A percentile compares a stretch with the other conserved stretches of the same genome.
These are phyloP conservation scores for Alternaria postmessia DNA, from an alignment of 2,329 filamentous ascomycete species.

Conservation along the genomic window DNA sequence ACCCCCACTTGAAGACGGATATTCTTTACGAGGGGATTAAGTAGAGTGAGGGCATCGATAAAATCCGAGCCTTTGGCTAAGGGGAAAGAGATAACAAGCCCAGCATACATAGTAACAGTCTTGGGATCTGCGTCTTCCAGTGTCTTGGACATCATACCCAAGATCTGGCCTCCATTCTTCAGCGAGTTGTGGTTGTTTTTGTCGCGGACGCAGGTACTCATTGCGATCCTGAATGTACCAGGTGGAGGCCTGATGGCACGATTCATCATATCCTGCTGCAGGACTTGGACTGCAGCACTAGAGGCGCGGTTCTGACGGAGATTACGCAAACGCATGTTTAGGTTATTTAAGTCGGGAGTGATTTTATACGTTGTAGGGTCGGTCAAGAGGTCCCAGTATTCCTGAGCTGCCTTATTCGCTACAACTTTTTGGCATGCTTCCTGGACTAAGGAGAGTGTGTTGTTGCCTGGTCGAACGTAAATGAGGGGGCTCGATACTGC, in stretches of 20 bases:
- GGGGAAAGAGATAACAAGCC: constrained; percentile 39
- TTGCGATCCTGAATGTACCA: constrained; percentile 74
- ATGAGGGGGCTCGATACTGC: constrained; percentile 43
- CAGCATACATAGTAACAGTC: constrained; percentile 40
- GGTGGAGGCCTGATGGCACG: constrained; percentile 39
- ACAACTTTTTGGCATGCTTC: constrained; percentile 68
- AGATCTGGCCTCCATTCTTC: constrained; percentile 68
- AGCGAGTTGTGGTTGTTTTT: constrained; percentile 77
- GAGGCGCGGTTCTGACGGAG: constrained; percentile 73
- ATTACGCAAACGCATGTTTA: constrained; percentile 71
- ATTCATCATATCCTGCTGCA: constrained; percentile 53
- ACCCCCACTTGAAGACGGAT: constrained; percentile 43
- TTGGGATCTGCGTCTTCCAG: constrained; percentile 44
- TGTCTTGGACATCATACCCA: constrained; percentile 57
- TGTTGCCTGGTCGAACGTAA: constrained; percentile 60
- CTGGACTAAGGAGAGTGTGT: constrained; percentile 73
- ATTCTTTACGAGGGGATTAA: constrained; percentile 37
- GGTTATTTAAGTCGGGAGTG: constrained; percentile 75
- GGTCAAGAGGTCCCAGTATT: constrained; percentile 82
- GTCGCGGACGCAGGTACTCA: constrained; percentile 78
- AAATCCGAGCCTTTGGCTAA: constrained; percentile 41
- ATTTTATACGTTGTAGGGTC: constrained; percentile 62
- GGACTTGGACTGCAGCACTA: constrained; percentile 64
- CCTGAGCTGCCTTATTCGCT: constrained; percentile 67
- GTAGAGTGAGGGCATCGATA: constrained; percentile 37